A percentile compares a stretch with the other conserved stretches of the same genome.
Conservation (phyloP, 192 early-diverging fungal species). For the Mortierella claussenii region DNA sequence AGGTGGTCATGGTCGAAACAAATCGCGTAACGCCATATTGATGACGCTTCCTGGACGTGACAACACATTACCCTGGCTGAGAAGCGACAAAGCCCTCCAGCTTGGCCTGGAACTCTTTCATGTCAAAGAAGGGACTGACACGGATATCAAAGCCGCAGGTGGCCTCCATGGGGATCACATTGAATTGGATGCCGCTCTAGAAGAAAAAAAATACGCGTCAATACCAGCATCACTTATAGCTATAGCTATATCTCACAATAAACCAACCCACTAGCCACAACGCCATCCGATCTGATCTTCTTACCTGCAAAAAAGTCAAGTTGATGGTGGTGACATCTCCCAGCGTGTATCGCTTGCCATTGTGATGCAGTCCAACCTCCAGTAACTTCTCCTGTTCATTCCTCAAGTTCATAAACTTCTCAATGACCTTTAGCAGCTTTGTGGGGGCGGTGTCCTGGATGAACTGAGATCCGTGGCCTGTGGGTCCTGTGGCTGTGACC, state of each 20-base stretch:
- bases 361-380: slow-evolving; percentile 58
- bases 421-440: slow-evolving; percentile 74
- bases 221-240: no score
- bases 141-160: slow-evolving; percentile 80
- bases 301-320: slow-evolving; percentile 75
- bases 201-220: background rate
- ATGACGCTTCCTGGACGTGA: no score
- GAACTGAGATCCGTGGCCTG: slow-evolving; percentile 89
- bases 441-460: slow-evolving; percentile 76
- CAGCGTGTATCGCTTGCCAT: slow-evolving; percentile 64
- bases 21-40: no score
- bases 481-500: slow-evolving; percentile 74
- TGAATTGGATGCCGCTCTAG: slow-evolving; percentile 76
- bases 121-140: slow-evolving; percentile 74
- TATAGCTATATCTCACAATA: background rate
- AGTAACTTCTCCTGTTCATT: slow-evolving; percentile 68
- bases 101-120: slow-evolving; percentile 66
- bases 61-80: slow-evolving; percentile 56
- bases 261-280: background rate
- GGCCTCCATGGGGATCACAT: slow-evolving; percentile 82
- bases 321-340: slow-evolving; percentile 88
- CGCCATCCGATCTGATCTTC: background rate
- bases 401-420: slow-evolving; percentile 77
- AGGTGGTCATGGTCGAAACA: no score
- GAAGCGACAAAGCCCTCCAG: slow-evolving; percentile 55